Evolutionary conservation across 129 eudicot species (phyloP), one percentile per base, ranked within the genome.

Genomic region (Cynara cardunculus): DNA sequence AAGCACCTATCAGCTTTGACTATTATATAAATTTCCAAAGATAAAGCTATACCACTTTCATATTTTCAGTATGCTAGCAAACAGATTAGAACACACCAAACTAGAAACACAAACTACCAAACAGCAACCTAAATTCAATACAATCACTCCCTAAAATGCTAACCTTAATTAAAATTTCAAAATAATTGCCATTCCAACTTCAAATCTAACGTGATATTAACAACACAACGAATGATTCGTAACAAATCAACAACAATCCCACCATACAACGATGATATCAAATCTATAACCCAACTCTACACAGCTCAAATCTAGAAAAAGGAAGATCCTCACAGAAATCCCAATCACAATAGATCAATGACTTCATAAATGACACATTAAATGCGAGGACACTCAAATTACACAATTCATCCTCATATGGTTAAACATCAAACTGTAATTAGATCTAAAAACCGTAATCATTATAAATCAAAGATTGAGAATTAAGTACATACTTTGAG

Each of bases 31-130:
- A 49, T 13, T 18, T 49, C 62, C 62, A 21, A 14, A 53, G 9
- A 56, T 7, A 56, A 56, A 56, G 22, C 78, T 74, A 67, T 31
- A 76, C 77, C 81, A 69, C 53, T 69, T 56, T 76, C 77, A 18
- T 78, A 69, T 3, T 2, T 26, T 35, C 66, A 39, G 75, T 56
- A 56, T 19, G 10, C 65, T 18, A n/a, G 22, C 14, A 46, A 39
- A 73, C 64, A 41, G 9, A 73, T 12, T 28, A 41, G 19, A 1
- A 16, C 18, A 73, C 53, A 25, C 11, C 18, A 66, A 39, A 68
- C 74, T 22, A 31, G 9, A 32, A 19, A 39, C 66, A 70, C 66
- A 59, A 59, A 59, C 66, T 3, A 59, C 22, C 25, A 21, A 21
- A 7, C 26, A 61, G 0, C 68, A 61, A 61, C 25, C 21, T 1